Evolutionary conservation across 257 asterid genomes (phyloP).

Genomic region (Paraleonurus japonicus): DNA sequence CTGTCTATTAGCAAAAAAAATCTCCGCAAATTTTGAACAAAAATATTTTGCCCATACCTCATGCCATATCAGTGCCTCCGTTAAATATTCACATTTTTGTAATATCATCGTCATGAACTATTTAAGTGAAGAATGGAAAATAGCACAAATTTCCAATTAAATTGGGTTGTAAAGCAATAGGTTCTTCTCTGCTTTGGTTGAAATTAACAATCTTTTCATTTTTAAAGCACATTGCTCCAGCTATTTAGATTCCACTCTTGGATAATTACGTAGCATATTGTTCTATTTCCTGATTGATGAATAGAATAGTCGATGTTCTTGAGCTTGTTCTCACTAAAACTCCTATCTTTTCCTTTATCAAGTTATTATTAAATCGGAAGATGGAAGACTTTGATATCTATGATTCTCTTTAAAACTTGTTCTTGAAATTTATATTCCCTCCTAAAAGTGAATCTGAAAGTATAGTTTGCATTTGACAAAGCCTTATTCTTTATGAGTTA

Average conservation of each 20-base stretch:
- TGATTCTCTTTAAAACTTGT: neutral
- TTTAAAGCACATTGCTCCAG: neutral
- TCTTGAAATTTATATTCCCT: slow-evolving; percentile 10
- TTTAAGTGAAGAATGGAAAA: neutral
- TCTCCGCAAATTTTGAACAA: neutral
- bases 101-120: neutral
- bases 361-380: neutral
- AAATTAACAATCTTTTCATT: neutral
- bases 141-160: neutral
- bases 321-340: neutral
- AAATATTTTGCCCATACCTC: neutral
- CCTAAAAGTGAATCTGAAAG: neutral
- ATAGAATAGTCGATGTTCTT: neutral
- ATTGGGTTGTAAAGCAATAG: neutral
- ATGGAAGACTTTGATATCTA: neutral
- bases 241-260: neutral
- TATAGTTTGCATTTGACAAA: slow-evolving; percentile 1
- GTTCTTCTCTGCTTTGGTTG: neutral
- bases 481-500: neutral
- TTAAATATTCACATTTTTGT: neutral
- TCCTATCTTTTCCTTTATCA: neutral
- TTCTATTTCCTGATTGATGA: neutral
- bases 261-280: neutral
- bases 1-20: neutral
- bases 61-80: neutral